Conservation (phyloP, 306 rosid species). For the Albizia julibrissin region DNA sequence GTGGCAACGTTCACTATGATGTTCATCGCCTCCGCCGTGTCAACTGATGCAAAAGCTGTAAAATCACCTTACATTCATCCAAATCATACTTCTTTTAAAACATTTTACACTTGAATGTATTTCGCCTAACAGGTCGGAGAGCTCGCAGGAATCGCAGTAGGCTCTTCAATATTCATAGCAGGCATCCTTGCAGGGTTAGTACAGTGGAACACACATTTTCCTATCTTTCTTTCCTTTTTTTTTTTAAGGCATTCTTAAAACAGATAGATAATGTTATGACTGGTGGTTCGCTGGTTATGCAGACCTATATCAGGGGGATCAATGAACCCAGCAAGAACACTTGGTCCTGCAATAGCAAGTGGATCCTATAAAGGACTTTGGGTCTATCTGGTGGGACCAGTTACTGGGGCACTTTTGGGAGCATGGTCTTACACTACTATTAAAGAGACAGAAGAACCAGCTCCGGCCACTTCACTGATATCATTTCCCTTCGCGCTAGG, state of each 20-base stretch:
- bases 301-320: constrained; percentile 93
- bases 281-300: constrained; percentile 27
- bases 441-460: constrained; percentile 43
- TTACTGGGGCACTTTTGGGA: constrained; percentile 65
- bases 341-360: constrained; percentile 81
- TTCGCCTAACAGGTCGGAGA: constrained; percentile 52
- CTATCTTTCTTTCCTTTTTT: too few relatives aligned
- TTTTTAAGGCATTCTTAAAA: not conserved
- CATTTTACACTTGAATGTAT: not conserved
- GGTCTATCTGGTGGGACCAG: constrained; percentile 72
- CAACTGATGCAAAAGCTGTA: constrained; percentile 82
- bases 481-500: constrained; percentile 42
- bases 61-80: not conserved
- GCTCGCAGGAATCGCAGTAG: constrained; percentile 82
- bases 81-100: not conserved
- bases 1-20: constrained; percentile 73
- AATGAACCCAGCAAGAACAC: constrained; percentile 88
- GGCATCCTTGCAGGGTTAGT: constrained; percentile 86
- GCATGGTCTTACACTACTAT: constrained; percentile 64
- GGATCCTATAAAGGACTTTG: constrained; percentile 62
- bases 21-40: constrained; percentile 69
- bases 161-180: constrained; percentile 72
- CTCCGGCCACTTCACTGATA: constrained; percentile 17
- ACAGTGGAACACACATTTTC: not conserved
- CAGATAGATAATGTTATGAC: too few relatives aligned